Percentiles rank a stretch among this genome's conserved stretches.
Evolutionary conservation across 108 stramenopile genomes (phyloP).

Genomic region (Asterionellopsis glacialis): DNA sequence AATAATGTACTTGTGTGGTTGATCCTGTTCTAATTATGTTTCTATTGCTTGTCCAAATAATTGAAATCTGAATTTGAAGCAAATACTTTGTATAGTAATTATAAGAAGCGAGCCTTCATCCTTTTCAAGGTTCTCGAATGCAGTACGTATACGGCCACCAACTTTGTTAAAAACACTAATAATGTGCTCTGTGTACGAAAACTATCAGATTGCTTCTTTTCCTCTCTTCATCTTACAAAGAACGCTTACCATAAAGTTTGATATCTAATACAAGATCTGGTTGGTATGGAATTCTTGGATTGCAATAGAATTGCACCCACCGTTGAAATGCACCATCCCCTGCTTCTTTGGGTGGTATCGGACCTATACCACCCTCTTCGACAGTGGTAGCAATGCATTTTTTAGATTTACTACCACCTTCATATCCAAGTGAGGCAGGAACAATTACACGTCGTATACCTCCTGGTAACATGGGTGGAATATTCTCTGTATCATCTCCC

Average conservation of each 20-base stretch:
- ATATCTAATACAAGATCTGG: constrained; percentile 79
- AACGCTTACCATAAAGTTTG: constrained; percentile 56
- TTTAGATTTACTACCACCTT: constrained; percentile 12
- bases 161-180: no score
- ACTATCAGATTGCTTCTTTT: no score
- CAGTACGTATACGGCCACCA: no score
- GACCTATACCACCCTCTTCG: constrained; percentile 42
- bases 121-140: no score
- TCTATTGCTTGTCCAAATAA: no score
- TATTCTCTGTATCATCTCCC: constrained; percentile 30
- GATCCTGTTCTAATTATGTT: no score
- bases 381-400: constrained; percentile 16
- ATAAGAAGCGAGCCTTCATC: no score
- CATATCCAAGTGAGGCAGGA: constrained; percentile 49
- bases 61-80: no score
- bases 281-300: constrained; percentile 58
- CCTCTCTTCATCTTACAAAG: no score
- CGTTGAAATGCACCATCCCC: constrained; percentile 53
- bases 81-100: no score
- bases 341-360: constrained; percentile 36
- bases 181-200: no score
- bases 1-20: no score
- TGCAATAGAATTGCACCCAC: constrained; percentile 78
- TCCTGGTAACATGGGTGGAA: constrained; percentile 48
- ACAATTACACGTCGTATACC: constrained; percentile 64